These are phyloP conservation scores for Penicillium olsonii DNA, from an alignment of 2,329 filamentous ascomycete genomes.

Conservation along the genomic window DNA sequence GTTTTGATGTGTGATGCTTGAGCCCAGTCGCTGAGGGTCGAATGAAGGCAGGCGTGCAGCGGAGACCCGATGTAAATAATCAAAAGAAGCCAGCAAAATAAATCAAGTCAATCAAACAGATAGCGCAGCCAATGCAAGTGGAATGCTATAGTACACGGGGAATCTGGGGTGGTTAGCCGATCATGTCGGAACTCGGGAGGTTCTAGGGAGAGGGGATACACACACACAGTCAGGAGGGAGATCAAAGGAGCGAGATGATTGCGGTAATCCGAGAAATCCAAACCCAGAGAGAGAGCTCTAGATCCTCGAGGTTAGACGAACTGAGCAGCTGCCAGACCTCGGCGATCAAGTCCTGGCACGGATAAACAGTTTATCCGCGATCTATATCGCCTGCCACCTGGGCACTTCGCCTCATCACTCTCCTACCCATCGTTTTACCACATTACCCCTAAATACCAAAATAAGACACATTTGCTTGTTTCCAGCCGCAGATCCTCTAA, in stretches of 20 bases:
- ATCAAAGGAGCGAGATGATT: background rate
- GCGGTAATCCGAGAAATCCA: background rate
- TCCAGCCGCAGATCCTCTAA: background rate
- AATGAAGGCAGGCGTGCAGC: background rate
- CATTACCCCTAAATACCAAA: background rate
- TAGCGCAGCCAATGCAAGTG: slow-evolving; percentile 1
- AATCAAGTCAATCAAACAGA: background rate
- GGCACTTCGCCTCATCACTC: background rate
- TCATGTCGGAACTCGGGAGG: background rate
- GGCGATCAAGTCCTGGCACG: slow-evolving; percentile 12
- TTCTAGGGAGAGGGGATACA: background rate
- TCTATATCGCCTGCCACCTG: background rate
- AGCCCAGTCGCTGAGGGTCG: background rate
- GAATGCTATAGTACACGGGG: slow-evolving; percentile 9
- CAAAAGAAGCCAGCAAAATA: background rate
- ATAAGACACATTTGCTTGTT: background rate
- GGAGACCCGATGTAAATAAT: background rate
- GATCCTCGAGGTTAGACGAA: slow-evolving; percentile 5
- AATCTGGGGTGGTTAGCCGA: slow-evolving; percentile 11
- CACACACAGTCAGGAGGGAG: background rate
- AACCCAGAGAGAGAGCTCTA: slow-evolving; percentile 3
- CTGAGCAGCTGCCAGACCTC: slow-evolving; percentile 2
- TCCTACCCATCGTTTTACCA: background rate
- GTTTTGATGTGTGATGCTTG: background rate
- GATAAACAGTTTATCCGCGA: slow-evolving; percentile 6